These are phyloP conservation scores for Kodamaea alishanica DNA, from an alignment of 1,139 yeast genomes.

Conservation along the genomic window DNA sequence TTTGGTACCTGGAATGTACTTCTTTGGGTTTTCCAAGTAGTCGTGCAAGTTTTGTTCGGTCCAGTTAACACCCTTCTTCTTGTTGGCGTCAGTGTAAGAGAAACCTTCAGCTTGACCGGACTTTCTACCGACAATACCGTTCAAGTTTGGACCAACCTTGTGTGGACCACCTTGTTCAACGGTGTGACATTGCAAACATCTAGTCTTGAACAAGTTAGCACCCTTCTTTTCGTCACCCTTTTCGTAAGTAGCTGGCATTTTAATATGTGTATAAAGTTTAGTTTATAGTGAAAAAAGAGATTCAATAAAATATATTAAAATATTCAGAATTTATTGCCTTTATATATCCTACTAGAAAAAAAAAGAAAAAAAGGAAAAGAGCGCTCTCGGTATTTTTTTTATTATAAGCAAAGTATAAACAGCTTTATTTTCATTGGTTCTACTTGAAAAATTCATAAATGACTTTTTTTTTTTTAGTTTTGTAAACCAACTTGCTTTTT, in stretches of 20 bases:
- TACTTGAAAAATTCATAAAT: not conserved
- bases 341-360: conserved; percentile 7
- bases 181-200: conserved; percentile 99
- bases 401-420: conserved; percentile 4
- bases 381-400: conserved; percentile 1
- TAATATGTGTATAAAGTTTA: conserved; percentile 6
- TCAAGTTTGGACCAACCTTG: conserved; percentile 99
- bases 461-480: conserved; percentile 4
- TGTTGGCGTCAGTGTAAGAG: conserved; percentile 98
- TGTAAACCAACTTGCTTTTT: not conserved
- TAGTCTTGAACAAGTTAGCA: conserved; percentile 96
- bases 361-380: not conserved
- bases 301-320: not conserved
- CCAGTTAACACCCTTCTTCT: conserved; percentile 92
- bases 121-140: conserved; percentile 88
- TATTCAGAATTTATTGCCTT: conserved; percentile 6
- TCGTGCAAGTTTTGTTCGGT: conserved; percentile 83
- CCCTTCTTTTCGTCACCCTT: conserved; percentile 93
- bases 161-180: conserved; percentile 93
- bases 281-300: not conserved
- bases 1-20: conserved; percentile 99
- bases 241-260: conserved; percentile 64
- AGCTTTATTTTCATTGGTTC: conserved; percentile 4
- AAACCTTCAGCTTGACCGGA: conserved; percentile 92
- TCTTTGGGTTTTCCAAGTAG: conserved; percentile 99